A percentile compares a stretch with the other conserved stretches of the same genome.
Conservation (phyloP, 23 red algal species). For the Agarophyton chilense region DNA sequence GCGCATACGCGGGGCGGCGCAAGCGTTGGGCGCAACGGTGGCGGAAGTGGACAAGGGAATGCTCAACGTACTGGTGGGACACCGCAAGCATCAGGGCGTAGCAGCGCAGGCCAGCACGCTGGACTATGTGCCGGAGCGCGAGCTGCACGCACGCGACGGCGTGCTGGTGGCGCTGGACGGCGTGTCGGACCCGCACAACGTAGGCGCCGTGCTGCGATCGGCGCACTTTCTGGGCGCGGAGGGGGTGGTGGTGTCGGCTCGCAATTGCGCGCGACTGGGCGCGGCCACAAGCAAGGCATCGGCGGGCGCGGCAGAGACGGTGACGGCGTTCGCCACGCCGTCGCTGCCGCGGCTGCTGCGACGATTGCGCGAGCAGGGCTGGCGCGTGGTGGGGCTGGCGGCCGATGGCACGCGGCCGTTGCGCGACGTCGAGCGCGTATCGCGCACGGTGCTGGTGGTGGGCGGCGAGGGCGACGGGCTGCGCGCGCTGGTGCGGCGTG, state of each 20-base stretch:
- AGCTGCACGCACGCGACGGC: slow-evolving; percentile 37
- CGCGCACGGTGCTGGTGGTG: slow-evolving; percentile 86
- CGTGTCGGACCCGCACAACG: slow-evolving; percentile 91
- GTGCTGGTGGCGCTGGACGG: slow-evolving; percentile 86
- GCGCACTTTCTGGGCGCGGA: slow-evolving; percentile 87
- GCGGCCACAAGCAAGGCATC: slow-evolving; percentile 86
- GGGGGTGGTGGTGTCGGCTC: slow-evolving; percentile 73
- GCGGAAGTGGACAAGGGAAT: slow-evolving; percentile 71
- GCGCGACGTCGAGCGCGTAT: slow-evolving; percentile 3
- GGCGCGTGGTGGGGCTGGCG: slow-evolving; percentile 81
- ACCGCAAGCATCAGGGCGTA: slow-evolving; percentile 92
- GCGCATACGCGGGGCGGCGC: slow-evolving; percentile 33
- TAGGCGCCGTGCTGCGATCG: slow-evolving; percentile 80
- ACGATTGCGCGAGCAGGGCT: slow-evolving; percentile 47
- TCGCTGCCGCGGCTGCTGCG: slow-evolving; percentile 79
- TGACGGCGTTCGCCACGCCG: slow-evolving; percentile 58
- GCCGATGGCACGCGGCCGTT: slow-evolving; percentile 20
- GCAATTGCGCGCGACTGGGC: slow-evolving; percentile 76
- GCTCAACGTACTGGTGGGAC: slow-evolving; percentile 81
- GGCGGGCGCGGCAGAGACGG: slow-evolving; percentile 89
- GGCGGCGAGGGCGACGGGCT: slow-evolving; percentile 93
- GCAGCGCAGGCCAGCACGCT: slow-evolving; percentile 67
- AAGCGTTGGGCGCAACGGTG: slow-evolving; percentile 13
- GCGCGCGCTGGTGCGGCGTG: slow-evolving; percentile 74
- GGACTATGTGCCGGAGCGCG: slow-evolving; percentile 48